Evolutionary conservation across 129 eudicot genomes (phyloP), one percentile per base, ranked within the genome.

Genomic region (Pulicaria dysenterica): DNA sequence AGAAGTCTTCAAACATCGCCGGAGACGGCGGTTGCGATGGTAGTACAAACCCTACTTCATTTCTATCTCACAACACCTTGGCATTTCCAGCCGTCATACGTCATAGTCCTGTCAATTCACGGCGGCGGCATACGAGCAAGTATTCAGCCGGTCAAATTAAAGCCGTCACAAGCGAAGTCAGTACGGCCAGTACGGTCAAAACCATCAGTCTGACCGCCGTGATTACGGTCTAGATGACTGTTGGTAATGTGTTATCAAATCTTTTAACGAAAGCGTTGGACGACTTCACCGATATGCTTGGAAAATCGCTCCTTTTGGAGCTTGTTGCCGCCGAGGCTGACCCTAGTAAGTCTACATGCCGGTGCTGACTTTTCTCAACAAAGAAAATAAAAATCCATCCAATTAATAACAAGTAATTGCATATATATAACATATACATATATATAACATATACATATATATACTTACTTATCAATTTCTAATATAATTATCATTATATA

Each of bases 311-410:
- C 36, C 85, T 79, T 7, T 31, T 89, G 80, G 90, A 87, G 84
- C 90, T 89, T 6, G 93, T 86, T 54, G 73, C 86, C 0, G 84
- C 93, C 2, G 92, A 89, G 56, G 54, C 81, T 41, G 80, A 89
- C 54, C 80, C 88, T 34, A 61, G 96, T 89, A 80, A 86, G 91
- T 58, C 8, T 13, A 57, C 39, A 47, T 31, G 19, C 39, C 11
- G 8, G 49, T 19, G 11, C 2, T 24, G 31, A 24, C 1, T 24
- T 24, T 24, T 24, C 2, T 24, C 31, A 24, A 1, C 31, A 24
- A 24, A 24, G 31, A 24, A 24, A 1, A 24, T 24, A 24, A 24
- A 24, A 24, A 24, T 24, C 31, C 31, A 24, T 24, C 31, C 31
- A 24, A 24, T 24, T 24, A 24, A 24, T 24, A 24, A 24, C 31